Conservation (phyloP, 805 yeast genomes). For the Candida methanosorbosa region DNA sequence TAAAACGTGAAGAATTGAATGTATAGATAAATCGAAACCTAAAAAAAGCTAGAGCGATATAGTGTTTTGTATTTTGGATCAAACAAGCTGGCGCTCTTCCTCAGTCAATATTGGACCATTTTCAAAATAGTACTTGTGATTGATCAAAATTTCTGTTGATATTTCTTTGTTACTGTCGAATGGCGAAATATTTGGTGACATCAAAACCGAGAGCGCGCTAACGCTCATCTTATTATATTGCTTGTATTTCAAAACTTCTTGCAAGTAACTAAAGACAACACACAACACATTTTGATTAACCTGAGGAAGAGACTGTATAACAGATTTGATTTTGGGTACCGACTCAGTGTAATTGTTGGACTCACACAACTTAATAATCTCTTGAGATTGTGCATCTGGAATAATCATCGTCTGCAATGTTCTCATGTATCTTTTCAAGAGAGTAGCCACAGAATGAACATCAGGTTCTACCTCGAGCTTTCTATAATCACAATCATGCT, state of each 20-base stretch:
- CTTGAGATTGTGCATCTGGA: slow-evolving; percentile 29
- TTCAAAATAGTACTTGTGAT: slow-evolving; percentile 19
- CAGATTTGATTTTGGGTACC: slow-evolving; percentile 20
- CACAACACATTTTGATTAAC: slow-evolving; percentile 52
- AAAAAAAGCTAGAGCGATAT: too few relatives aligned
- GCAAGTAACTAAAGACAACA: slow-evolving; percentile 59
- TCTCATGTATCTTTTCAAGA: slow-evolving; percentile 74
- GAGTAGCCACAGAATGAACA: slow-evolving; percentile 80
- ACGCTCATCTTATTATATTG: slow-evolving; percentile 76
- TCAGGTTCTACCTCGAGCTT: slow-evolving; percentile 43
- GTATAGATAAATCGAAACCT: too few relatives aligned
- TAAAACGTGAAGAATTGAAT: too few relatives aligned
- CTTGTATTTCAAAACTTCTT: slow-evolving; percentile 51
- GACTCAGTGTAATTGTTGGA: slow-evolving; percentile 14
- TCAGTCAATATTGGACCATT: slow-evolving; percentile 7
- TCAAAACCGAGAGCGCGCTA: slow-evolving; percentile 43
- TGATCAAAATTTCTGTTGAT: slow-evolving; percentile 21
- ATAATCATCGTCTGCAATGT: slow-evolving; percentile 71
- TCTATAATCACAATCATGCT: slow-evolving; percentile 61
- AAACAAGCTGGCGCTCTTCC: neutral
- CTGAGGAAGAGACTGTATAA: slow-evolving; percentile 38
- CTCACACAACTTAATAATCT: slow-evolving; percentile 26
- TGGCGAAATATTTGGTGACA: slow-evolving; percentile 27
- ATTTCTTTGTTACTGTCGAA: slow-evolving; percentile 25
- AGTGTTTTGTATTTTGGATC: too few relatives aligned